These are phyloP conservation scores for Limnomonas spitsbergensis DNA, from an alignment of 139 green algal genomes.

Conservation along the genomic window DNA sequence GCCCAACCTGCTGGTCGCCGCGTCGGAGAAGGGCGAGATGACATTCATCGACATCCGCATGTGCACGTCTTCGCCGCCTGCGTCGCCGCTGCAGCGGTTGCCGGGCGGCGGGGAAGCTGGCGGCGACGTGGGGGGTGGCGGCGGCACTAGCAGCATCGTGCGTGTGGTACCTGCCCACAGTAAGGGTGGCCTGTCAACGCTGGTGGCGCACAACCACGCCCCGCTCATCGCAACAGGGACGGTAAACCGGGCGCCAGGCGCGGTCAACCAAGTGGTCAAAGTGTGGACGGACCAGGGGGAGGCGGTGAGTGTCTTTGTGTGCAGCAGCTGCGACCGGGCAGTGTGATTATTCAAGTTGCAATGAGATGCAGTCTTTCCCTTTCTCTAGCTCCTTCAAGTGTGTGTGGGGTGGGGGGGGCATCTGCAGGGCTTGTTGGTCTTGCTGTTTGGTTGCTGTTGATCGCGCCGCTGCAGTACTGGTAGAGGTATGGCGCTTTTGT, in stretches of 20 bases:
- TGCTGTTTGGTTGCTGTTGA: too few species aligned
- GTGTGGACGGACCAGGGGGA: conserved; percentile 62
- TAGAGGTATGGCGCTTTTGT: too few species aligned
- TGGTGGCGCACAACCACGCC: conserved; percentile 74
- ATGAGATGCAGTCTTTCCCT: too few species aligned
- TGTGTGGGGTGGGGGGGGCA: too few species aligned
- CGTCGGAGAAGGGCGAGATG: conserved; percentile 61
- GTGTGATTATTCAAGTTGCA: too few species aligned
- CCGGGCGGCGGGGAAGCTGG: too few species aligned
- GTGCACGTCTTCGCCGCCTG: neutral
- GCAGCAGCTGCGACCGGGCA: too few species aligned
- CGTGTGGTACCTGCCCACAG: conserved; percentile 69
- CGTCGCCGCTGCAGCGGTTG: neutral
- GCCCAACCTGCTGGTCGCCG: conserved; percentile 30
- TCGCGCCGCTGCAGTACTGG: too few species aligned
- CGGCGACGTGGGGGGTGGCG: too few species aligned
- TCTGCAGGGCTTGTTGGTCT: too few species aligned
- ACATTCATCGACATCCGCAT: conserved; percentile 77
- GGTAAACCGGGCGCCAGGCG: too few species aligned
- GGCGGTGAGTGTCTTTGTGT: conserved; percentile 54
- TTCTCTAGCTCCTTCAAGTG: too few species aligned
- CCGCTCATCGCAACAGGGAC: conserved; percentile 77
- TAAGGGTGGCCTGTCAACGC: conserved; percentile 62
- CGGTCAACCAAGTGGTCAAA: conserved; percentile 73
- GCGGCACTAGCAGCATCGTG: conserved; percentile 30